Conservation (phyloP, 495 filamentous ascomycete genomes). For the Neurospora sublineolata region DNA sequence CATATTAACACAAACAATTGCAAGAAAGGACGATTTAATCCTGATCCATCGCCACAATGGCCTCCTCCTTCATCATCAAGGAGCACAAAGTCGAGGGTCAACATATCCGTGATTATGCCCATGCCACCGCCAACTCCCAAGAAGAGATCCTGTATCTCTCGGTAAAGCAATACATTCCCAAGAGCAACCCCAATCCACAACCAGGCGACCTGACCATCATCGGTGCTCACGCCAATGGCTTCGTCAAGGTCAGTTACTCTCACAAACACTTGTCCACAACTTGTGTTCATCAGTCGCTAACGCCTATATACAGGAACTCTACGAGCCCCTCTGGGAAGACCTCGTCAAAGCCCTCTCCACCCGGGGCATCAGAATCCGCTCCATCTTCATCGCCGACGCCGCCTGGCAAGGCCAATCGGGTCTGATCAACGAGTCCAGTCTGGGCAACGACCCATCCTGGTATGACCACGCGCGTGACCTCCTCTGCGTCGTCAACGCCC, state of each 20-base stretch:
- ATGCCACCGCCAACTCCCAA: slow-evolving; percentile 49
- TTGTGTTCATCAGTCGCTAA: background rate
- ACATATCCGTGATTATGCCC: slow-evolving; percentile 63
- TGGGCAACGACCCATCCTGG: slow-evolving; percentile 84
- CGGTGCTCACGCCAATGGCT: slow-evolving; percentile 76
- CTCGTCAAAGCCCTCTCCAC: slow-evolving; percentile 41
- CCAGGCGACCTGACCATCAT: slow-evolving; percentile 74
- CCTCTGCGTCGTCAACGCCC: slow-evolving; percentile 74
- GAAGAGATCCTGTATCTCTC: slow-evolving; percentile 54
- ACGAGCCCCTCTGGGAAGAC: slow-evolving; percentile 80
- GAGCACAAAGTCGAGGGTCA: slow-evolving; percentile 54
- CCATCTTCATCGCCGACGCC: slow-evolving; percentile 81
- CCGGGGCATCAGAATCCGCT: slow-evolving; percentile 53
- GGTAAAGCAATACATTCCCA: slow-evolving; percentile 76
- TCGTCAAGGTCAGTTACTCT: slow-evolving; percentile 54
- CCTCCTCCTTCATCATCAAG: slow-evolving; percentile 23
- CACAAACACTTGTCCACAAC: background rate
- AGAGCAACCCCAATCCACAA: slow-evolving; percentile 49
- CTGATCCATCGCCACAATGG: slow-evolving; percentile 4
- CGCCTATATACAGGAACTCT: slow-evolving; percentile 47
- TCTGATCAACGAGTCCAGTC: slow-evolving; percentile 56
- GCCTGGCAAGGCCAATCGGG: slow-evolving; percentile 66
- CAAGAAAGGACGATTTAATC: background rate
- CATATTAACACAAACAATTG: background rate
- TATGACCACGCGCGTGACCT: slow-evolving; percentile 79